phyloP scores from a whole-genome alignment of 108 stramenopile genomes.

The Skeletonema costatum region DNA sequence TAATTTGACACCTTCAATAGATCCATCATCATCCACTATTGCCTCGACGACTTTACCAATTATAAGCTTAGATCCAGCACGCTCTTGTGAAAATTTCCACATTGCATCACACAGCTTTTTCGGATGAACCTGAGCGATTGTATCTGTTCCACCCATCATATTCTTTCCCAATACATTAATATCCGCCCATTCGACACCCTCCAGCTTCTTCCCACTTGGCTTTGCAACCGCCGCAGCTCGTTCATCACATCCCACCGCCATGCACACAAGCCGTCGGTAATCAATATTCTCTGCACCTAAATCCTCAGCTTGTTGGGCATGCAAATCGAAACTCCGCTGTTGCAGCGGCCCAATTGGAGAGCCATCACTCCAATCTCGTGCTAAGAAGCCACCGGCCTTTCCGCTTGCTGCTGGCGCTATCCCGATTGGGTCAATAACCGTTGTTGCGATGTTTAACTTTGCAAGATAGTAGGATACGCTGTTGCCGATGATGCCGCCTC shows the following conservation, averaged over 20 bases:
- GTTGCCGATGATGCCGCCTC: conserved; percentile 72
- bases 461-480: conserved; percentile 63
- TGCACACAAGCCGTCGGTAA: conserved; percentile 63
- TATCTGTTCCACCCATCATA: conserved; percentile 43
- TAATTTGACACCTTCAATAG: conserved; percentile 37
- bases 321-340: conserved; percentile 65
- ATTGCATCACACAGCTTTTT: conserved; percentile 54
- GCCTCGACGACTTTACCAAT: conserved; percentile 45
- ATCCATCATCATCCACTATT: conserved; percentile 22
- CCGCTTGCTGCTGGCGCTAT: conserved; percentile 70
- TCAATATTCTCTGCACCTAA: conserved; percentile 44
- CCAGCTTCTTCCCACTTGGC: conserved; percentile 42
- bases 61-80: conserved; percentile 43
- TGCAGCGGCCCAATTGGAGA: conserved; percentile 54
- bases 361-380: conserved; percentile 68
- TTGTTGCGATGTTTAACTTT: conserved; percentile 21
- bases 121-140: conserved; percentile 67
- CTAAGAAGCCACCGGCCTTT: conserved; percentile 86
- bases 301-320: conserved; percentile 64
- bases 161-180: conserved; percentile 42
- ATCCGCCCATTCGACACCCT: conserved; percentile 58
- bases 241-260: conserved; percentile 45
- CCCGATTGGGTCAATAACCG: conserved; percentile 62
- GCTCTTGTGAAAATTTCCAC: conserved; percentile 42
- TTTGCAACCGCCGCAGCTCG: conserved; percentile 10